These are phyloP conservation scores for Coniferiporia sulphurascens DNA, from an alignment of 1,284 basidiomycete species.

Conservation along the genomic window DNA sequence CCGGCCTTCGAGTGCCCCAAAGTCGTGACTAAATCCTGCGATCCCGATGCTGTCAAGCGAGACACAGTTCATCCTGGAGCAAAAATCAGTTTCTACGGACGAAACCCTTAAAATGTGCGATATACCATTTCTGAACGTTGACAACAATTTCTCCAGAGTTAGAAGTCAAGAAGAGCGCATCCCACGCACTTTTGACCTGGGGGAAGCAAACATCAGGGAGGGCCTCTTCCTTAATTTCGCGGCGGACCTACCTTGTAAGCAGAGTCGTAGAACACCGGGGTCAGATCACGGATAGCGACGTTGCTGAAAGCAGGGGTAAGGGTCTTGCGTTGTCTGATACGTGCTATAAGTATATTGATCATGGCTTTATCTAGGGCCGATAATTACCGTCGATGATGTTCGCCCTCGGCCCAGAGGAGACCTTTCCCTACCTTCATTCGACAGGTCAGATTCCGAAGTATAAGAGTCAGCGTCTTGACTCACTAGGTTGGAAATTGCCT, in stretches of 20 bases:
- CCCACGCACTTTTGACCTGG: constrained; percentile 49
- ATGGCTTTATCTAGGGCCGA: neutral
- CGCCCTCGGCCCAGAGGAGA: constrained; percentile 47
- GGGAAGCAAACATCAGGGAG: neutral
- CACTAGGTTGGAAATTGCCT: constrained; percentile 40
- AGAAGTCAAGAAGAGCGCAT: constrained; percentile 36
- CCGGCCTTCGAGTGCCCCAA: constrained; percentile 47
- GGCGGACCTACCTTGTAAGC: constrained; percentile 40
- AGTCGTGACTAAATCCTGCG: constrained; percentile 53
- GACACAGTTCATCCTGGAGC: constrained; percentile 42
- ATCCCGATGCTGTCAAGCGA: constrained; percentile 56
- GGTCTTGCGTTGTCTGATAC: constrained; percentile 36
- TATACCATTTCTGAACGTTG: constrained; percentile 51
- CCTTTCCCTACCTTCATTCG: constrained; percentile 42
- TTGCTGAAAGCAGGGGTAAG: constrained; percentile 40
- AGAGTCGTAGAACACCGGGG: constrained; percentile 38
- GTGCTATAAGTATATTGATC: no score
- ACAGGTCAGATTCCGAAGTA: neutral
- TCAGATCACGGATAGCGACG: constrained; percentile 33
- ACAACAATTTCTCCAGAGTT: constrained; percentile 34
- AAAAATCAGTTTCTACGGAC: neutral
- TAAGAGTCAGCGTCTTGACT: constrained; percentile 16
- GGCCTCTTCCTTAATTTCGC: neutral
- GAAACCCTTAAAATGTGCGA: no score
- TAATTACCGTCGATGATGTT: constrained; percentile 37